Base-by-base conservation (phyloP, 306 rosid genomes). In the Argentina anserina region DNA sequence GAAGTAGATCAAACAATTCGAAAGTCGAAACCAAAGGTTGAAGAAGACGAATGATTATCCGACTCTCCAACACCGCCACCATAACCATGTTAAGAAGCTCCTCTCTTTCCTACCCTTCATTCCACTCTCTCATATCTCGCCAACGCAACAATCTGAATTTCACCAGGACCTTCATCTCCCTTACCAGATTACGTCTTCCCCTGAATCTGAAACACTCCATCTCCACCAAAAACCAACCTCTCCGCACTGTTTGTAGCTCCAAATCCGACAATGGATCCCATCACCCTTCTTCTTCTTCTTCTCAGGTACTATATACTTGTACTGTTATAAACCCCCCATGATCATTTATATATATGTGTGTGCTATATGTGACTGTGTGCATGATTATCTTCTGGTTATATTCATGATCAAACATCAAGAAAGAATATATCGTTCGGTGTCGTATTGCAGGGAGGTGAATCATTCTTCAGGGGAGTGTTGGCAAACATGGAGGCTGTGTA, bases 401-500 rank as follows among this genome's bases (percentile, higher is more conserved):
- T 20, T 36, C 7, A 18, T 31, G 64, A 12, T 59, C 15, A 25
- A 28, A 3, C 3, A 14, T 20, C 50, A 61, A 68, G 53, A 73
- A 68, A n/a, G n/a, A n/a, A n/a, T n/a, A n/a, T n/a, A n/a, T 12
- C 70, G 25, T 37, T 37, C 5, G 56, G 39, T 53, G 52, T 26
- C 28, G 49, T 9, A 39, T 69, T 82, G 78, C 67, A 94, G 97
- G 91, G 93, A 9, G 85, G 79, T 67, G 92, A 94, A 76, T 83
- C 79, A 4, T 91, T 91, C 82, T 77, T 91, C 82, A 88, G 96
- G 84, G 82, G 84, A 28, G 90, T 84, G 65, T 67, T 94, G 88
- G 89, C 82, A 65, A 82, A 81, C 42, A 94, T 94, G 90, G 91
- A 91, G 78, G 75, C 83, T 0, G 90, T 89, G 68, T 94, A 94